Evolutionary conservation across 345 rosid species (phyloP).

Genomic region (Hevea brasiliensis): DNA sequence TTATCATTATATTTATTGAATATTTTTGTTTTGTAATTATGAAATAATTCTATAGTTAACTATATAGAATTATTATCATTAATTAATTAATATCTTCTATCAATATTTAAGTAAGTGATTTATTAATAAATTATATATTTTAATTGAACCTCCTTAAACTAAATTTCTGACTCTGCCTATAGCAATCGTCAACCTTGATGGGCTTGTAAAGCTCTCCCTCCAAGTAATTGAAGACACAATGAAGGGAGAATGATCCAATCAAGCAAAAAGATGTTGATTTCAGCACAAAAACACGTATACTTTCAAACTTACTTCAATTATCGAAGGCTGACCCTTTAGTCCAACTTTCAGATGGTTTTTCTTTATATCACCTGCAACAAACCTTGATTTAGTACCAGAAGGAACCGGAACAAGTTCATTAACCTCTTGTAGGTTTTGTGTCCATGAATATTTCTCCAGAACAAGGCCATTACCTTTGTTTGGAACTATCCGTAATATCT

Average conservation of each 20-base stretch:
- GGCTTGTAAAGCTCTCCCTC: constrained; percentile 70
- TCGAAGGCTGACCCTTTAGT: too few species aligned
- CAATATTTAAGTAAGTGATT: too few species aligned
- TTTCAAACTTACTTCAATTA: constrained; percentile 48
- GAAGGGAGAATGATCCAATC: not conserved
- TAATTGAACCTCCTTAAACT: too few species aligned
- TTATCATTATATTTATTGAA: too few species aligned
- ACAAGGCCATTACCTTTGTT: constrained; percentile 90
- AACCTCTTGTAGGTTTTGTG: constrained; percentile 81
- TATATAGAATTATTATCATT: too few species aligned
- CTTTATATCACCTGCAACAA: constrained; percentile 71
- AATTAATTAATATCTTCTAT: too few species aligned
- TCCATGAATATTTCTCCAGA: constrained; percentile 85
- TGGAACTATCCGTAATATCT: constrained; percentile 50
- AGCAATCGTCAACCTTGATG: constrained; percentile 82
- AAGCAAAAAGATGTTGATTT: not conserved
- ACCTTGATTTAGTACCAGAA: constrained; percentile 69
- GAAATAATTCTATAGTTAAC: too few species aligned
- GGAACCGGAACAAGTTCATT: constrained; percentile 69
- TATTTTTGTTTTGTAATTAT: too few species aligned
- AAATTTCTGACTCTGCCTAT: too few species aligned
- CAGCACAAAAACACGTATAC: not conserved
- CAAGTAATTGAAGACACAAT: constrained; percentile 15
- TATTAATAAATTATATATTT: too few species aligned
- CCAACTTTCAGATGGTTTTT: too few species aligned